These are phyloP conservation scores for Paramyrothecium sp. DNA, from an alignment of 2,329 filamentous ascomycete genomes.

Conservation along the genomic window DNA sequence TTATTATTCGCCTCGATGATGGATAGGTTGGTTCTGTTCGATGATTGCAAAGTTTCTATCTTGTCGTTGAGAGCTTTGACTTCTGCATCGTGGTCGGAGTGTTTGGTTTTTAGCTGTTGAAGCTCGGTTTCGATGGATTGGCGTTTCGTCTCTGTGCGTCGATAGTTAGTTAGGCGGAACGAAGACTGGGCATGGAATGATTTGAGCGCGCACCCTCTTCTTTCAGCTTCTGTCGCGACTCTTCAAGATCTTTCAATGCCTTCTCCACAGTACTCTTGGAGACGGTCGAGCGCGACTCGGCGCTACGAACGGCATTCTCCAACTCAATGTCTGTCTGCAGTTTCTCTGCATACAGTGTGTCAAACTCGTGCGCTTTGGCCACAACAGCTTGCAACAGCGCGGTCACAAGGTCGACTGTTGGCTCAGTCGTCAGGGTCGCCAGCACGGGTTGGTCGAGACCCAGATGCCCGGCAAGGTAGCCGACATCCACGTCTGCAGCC, in stretches of 20 bases:
- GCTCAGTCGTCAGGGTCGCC: constrained; percentile 59
- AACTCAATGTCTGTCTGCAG: constrained; percentile 88
- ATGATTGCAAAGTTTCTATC: constrained; percentile 82
- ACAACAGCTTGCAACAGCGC: constrained; percentile 73
- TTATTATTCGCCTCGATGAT: constrained; percentile 87
- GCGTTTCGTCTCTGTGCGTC: constrained; percentile 65
- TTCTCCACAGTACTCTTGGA: constrained; percentile 82
- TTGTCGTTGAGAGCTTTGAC: constrained; percentile 76
- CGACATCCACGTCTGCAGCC: constrained; percentile 59
- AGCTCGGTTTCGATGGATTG: constrained; percentile 80
- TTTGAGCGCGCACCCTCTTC: constrained; percentile 65
- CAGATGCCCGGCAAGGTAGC: constrained; percentile 71
- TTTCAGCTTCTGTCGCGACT: constrained; percentile 76
- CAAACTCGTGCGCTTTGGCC: constrained; percentile 77
- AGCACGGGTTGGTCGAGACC: constrained; percentile 65
- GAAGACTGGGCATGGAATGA: constrained; percentile 7
- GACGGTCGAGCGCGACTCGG: constrained; percentile 78
- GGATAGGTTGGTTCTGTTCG: constrained; percentile 86
- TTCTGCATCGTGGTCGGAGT: constrained; percentile 71
- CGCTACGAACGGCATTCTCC: constrained; percentile 81
- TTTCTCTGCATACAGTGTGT: constrained; percentile 82
- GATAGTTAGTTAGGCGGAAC: constrained; percentile 5
- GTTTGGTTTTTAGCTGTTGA: constrained; percentile 72
- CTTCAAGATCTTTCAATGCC: constrained; percentile 78
- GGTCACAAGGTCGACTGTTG: constrained; percentile 76